Percentiles rank a stretch among this genome's conserved stretches.
Evolutionary conservation across 129 eudicot genomes (phyloP).

Genomic region (Helichrysum umbraculigerum): DNA sequence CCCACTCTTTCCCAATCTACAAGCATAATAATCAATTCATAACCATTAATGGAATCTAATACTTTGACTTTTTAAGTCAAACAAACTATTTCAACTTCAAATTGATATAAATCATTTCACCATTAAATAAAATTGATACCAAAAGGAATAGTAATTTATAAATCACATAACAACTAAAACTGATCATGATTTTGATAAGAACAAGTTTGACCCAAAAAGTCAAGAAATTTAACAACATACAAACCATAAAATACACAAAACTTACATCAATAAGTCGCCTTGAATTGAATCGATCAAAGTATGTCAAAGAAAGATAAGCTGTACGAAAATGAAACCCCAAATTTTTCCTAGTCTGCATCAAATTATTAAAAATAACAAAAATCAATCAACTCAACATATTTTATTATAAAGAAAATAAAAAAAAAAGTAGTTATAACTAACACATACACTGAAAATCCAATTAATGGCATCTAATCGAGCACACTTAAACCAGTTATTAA

Average conservation of each 20-base stretch:
- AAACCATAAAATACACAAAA: not conserved
- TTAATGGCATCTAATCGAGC: constrained; percentile 60
- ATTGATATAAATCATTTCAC: not conserved
- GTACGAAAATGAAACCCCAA: constrained; percentile 66
- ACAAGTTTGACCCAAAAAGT: constrained; percentile 18
- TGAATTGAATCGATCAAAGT: constrained; percentile 70
- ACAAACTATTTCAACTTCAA: not conserved
- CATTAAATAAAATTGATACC: not conserved
- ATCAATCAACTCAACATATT: not conserved
- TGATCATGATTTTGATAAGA: not conserved
- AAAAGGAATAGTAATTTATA: not conserved
- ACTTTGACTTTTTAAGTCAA: not conserved
- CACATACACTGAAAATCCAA: constrained; percentile 72
- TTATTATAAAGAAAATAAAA: not conserved
- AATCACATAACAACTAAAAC: not conserved
- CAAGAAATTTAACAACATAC: not conserved
- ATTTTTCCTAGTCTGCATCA: constrained; percentile 57
- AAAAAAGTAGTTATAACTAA: not conserved
- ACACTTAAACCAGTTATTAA: constrained; percentile 44
- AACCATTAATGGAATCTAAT: not conserved
- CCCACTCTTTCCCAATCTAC: constrained; percentile 59
- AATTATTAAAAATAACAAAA: not conserved
- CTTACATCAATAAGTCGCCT: constrained; percentile 59
- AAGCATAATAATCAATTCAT: constrained; percentile 26
- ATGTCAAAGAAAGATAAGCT: constrained; percentile 73